Evolutionary conservation across 208 protist species (phyloP), one percentile per base, ranked within the genome.

Genomic region (Leishmania major): DNA sequence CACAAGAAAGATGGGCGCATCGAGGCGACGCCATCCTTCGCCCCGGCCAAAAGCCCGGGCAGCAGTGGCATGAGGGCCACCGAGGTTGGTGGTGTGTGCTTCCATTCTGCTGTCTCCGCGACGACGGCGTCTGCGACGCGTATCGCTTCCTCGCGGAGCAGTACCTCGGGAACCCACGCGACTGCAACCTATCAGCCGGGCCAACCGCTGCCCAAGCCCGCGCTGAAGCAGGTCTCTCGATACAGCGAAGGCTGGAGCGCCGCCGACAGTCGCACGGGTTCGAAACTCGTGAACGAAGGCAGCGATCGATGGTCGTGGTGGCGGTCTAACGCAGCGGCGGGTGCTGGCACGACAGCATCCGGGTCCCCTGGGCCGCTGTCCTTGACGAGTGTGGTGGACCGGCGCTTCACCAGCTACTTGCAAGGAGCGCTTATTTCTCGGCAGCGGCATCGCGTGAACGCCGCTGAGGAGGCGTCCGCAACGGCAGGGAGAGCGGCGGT

Each of bases 161-260:
- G 53, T 19, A 22, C 4, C 11, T 10, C 35, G 0, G 72, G 74
- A 13, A 28, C 47, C 35, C 11, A 37, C 6, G 40, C 17, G 40
- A 74, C 71, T 31, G 82, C 82, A 2, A 85, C 77, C 22, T 86
- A 86, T 53, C 79, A 43, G n/a, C 82, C 82, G 3, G 37, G 77
- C 60, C 59, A 82, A 49, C 82, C 82, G 31, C 82, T 86, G 43
- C 82, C 78, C 13, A 86, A 83, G 78, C 75, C 83, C 25, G 83
- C 78, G 45, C 75, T 87, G 31, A 83, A 77, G 67, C 47, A 64
- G 47, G 62, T 83, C 45, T 83, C 83, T 35, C 78, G 79, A 60
- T 82, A 87, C 75, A 78, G 75, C 37, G 57, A 73, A 31, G 37
- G 22, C 37, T 13, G 43, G 6, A 31, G 66, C 57, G 67, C 67